Conservation (phyloP, 164 flowering plant genomes). For the Magnolia changhungtana region DNA sequence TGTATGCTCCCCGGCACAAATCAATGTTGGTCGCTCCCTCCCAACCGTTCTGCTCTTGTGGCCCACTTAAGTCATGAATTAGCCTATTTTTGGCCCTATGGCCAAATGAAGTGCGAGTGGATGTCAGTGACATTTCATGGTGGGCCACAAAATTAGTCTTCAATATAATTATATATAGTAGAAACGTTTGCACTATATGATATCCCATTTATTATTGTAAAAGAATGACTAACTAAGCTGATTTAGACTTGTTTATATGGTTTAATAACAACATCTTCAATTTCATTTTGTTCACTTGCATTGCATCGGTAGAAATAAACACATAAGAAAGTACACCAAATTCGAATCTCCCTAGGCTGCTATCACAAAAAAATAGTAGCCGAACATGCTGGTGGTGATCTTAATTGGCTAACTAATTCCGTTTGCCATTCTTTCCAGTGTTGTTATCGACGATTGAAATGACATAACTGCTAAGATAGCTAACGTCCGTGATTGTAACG, state of each 20-base stretch:
- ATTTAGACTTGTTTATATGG: not conserved
- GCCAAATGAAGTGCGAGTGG: not conserved
- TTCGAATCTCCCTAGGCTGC: conserved; percentile 23
- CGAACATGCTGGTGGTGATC: conserved; percentile 32
- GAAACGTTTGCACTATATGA: not conserved
- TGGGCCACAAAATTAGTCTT: not conserved
- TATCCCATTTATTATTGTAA: not conserved
- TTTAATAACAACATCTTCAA: not conserved
- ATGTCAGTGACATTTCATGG: not conserved
- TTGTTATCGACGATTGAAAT: conserved; percentile 43
- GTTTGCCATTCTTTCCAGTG: conserved; percentile 14
- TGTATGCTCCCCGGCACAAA: too few relatives aligned
- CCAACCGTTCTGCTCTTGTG: too few relatives aligned
- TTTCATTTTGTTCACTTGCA: not conserved
- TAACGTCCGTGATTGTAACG: conserved; percentile 41
- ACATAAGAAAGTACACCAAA: conserved; percentile 28
- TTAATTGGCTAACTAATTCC: conserved; percentile 32
- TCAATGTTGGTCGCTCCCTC: too few relatives aligned
- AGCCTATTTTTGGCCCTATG: not conserved
- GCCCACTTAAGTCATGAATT: not conserved
- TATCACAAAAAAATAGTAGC: conserved; percentile 33
- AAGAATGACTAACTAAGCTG: not conserved
- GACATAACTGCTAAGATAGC: conserved; percentile 43
- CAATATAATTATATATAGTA: too few relatives aligned
- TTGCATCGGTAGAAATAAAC: conserved; percentile 28